A percentile compares a stretch with the other conserved stretches of the same genome.
Conservation (phyloP, 345 rosid genomes). For the Syzygium grande region DNA sequence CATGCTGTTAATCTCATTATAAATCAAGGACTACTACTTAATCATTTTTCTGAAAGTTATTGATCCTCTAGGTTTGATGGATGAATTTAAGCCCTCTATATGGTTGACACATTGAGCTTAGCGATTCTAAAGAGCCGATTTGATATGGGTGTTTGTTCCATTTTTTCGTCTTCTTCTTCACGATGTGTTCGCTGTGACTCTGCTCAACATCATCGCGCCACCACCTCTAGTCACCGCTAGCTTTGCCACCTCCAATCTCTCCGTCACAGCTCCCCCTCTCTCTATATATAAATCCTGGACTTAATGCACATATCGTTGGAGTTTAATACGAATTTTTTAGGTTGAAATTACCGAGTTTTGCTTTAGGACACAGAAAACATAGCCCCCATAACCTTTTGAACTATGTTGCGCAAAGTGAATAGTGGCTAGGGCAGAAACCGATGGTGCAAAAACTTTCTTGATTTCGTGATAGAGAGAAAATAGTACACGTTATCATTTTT, state of each 20-base stretch:
- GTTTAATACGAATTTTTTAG: too few relatives aligned
- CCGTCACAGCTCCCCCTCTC: accelerated
- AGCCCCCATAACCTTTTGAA: too few relatives aligned
- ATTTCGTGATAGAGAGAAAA: not conserved
- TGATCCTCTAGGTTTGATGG: not conserved
- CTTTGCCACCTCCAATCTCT: not conserved
- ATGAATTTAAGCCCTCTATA: not conserved
- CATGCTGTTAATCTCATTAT: too few relatives aligned
- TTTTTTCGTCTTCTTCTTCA: not conserved
- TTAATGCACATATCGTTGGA: too few relatives aligned
- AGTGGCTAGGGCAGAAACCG: not conserved
- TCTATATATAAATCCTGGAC: too few relatives aligned
- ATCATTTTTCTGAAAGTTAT: too few relatives aligned
- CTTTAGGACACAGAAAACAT: too few relatives aligned
- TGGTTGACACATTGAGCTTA: not conserved
- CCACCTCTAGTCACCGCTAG: not conserved
- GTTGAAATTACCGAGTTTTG: too few relatives aligned
- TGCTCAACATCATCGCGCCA: too few relatives aligned
- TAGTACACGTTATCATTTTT: not conserved
- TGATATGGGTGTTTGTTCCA: not conserved
- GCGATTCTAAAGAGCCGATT: not conserved
- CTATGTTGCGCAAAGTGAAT: not conserved
- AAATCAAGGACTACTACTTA: too few relatives aligned
- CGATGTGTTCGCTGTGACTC: not conserved
- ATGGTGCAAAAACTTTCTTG: not conserved